Percentiles rank a stretch among this genome's conserved stretches.
Evolutionary conservation across 2,329 filamentous ascomycete species (phyloP).

Genomic region (Grosmannia serpens): DNA sequence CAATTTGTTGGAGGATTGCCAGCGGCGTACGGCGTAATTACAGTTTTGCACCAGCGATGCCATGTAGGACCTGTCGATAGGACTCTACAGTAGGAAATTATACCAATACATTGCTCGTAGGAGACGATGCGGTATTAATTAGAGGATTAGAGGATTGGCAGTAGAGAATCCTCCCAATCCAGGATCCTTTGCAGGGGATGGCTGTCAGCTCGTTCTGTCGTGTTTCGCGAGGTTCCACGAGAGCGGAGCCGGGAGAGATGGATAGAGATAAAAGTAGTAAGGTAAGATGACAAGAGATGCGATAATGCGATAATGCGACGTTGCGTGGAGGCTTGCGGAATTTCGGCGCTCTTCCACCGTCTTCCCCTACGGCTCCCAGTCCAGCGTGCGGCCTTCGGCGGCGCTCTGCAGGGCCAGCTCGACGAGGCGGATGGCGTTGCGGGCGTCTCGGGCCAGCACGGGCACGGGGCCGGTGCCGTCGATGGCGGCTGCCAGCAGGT

Average conservation of each 20-base stretch:
- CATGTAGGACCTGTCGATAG: too few species aligned
- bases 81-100: too few species aligned
- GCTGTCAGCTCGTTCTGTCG: background rate
- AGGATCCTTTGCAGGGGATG: background rate
- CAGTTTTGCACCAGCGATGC: too few species aligned
- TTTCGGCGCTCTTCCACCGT: too few species aligned
- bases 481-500: slow-evolving; percentile 35
- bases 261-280: background rate
- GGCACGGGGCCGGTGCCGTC: slow-evolving; percentile 38
- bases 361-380: slow-evolving; percentile 24
- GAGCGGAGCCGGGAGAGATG: background rate
- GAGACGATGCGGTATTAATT: background rate
- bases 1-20: background rate
- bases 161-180: background rate
- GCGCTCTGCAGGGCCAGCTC: slow-evolving; percentile 20
- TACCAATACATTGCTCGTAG: too few species aligned
- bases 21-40: too few species aligned
- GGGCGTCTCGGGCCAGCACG: slow-evolving; percentile 39
- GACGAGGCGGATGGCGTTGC: slow-evolving; percentile 41
- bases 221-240: background rate
- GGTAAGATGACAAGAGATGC: background rate
- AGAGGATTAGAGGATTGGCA: background rate
- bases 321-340: too few species aligned
- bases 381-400: background rate
- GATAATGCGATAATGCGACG: too few species aligned